These are phyloP conservation scores for Spathaspora hagerdaliae DNA, from an alignment of 805 yeast species.

Conservation along the genomic window DNA sequence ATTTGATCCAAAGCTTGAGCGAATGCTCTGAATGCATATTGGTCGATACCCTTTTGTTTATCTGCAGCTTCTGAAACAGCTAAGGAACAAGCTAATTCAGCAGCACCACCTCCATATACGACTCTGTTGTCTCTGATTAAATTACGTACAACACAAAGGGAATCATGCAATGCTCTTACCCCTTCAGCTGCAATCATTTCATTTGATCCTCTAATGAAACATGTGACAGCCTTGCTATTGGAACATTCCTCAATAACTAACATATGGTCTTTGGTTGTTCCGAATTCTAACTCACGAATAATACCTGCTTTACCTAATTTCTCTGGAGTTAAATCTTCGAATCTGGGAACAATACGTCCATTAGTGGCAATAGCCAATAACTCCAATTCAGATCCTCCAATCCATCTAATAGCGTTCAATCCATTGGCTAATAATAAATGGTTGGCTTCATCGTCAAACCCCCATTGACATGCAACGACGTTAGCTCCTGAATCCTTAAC, in stretches of 20 bases:
- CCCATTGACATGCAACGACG: constrained; percentile 98
- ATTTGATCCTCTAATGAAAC: constrained; percentile 92
- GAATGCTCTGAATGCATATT: constrained; percentile 96
- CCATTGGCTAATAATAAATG: constrained; percentile 83
- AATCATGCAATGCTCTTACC: constrained; percentile 92
- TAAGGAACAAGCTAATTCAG: constrained; percentile 89
- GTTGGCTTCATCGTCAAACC: constrained; percentile 98
- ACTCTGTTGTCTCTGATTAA: constrained; percentile 86
- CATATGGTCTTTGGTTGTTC: constrained; percentile 96
- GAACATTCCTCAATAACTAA: constrained; percentile 87
- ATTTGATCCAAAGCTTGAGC: constrained; percentile 85
- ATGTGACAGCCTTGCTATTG: constrained; percentile 84
- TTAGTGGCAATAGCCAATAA: constrained; percentile 95
- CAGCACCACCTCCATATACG: constrained; percentile 99
- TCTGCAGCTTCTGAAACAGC: constrained; percentile 92
- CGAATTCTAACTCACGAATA: constrained; percentile 86
- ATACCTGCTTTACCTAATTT: constrained; percentile 87
- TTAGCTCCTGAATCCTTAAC: constrained; percentile 93
- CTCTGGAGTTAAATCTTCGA: constrained; percentile 79
- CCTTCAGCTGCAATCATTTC: constrained; percentile 98
- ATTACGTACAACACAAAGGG: constrained; percentile 95
- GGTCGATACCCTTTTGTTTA: constrained; percentile 90
- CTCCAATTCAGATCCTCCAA: constrained; percentile 96
- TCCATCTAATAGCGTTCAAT: constrained; percentile 97
- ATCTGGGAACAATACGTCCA: constrained; percentile 95